Percentiles rank a stretch among this genome's conserved stretches.
These are phyloP conservation scores for Euryodendron excelsum DNA, from an alignment of 148 eudicot species.

Conservation along the genomic window DNA sequence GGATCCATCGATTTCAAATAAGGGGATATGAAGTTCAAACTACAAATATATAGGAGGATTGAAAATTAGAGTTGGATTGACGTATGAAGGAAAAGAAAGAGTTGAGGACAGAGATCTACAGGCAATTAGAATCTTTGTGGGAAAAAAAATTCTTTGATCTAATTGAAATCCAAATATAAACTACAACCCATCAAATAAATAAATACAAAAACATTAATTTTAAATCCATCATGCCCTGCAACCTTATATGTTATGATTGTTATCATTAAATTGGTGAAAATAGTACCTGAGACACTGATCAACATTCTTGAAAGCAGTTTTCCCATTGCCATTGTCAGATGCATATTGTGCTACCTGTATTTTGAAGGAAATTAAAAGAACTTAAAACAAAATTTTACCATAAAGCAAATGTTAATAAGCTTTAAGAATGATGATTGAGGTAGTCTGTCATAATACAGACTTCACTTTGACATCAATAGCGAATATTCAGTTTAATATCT, in stretches of 20 bases:
- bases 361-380: background rate
- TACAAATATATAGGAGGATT: background rate
- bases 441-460: background rate
- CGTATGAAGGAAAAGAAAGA: too few relatives aligned
- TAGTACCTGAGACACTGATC: conserved; percentile 82
- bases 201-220: too few relatives aligned
- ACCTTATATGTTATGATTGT: background rate
- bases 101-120: too few relatives aligned
- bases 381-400: background rate
- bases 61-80: too few relatives aligned
- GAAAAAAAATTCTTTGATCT: too few relatives aligned
- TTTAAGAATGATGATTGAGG: background rate
- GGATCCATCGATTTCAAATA: background rate
- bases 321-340: conserved; percentile 62
- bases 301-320: conserved; percentile 65
- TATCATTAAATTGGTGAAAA: background rate
- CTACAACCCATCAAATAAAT: too few relatives aligned
- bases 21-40: background rate
- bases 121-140: too few relatives aligned
- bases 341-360: conserved; percentile 95
- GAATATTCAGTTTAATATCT: background rate
- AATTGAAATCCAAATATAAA: too few relatives aligned
- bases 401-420: background rate
- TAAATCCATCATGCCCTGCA: background rate
- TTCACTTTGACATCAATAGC: background rate